Conservation (phyloP, 768 basidiomycete species). For the Leccinum subtestaceum region DNA sequence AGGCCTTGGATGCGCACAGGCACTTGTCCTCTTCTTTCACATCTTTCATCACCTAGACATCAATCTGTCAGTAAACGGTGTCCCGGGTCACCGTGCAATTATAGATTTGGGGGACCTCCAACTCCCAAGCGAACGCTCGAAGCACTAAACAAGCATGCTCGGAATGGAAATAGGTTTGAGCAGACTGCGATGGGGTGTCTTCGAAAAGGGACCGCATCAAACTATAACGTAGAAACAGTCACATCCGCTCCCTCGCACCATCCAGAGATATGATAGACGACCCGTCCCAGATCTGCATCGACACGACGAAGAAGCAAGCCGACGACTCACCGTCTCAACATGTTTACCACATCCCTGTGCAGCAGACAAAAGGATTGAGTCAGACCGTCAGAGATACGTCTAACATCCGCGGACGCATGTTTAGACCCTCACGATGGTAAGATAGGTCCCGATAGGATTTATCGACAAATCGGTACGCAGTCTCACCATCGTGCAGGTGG, state of each 20-base stretch:
- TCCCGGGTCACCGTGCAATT: conserved; percentile 24
- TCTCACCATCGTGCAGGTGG: conserved; percentile 14
- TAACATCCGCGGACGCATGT: conserved; percentile 18
- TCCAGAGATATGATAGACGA: conserved; percentile 7
- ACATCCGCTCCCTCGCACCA: conserved; percentile 8
- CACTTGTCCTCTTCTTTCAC: conserved; percentile 52
- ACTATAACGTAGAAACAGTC: conserved; percentile 27
- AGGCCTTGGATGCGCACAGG: conserved; percentile 31
- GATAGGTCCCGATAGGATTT: not conserved
- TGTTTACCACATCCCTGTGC: conserved; percentile 70
- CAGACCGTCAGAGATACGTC: conserved; percentile 12
- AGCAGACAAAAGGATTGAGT: not conserved
- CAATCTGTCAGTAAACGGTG: conserved; percentile 26
- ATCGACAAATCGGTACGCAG: conserved; percentile 11
- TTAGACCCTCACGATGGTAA: conserved; percentile 8
- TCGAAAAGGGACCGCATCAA: conserved; percentile 38
- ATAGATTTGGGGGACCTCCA: conserved; percentile 23
- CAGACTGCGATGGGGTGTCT: conserved; percentile 31
- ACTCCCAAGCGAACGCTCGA: conserved; percentile 24
- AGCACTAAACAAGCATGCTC: conserved; percentile 2
- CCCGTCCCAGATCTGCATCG: conserved; percentile 18
- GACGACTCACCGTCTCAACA: conserved; percentile 54
- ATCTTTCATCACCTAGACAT: conserved; percentile 44
- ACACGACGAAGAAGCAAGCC: conserved; percentile 11
- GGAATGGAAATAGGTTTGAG: conserved; percentile 21